A percentile compares a stretch with the other conserved stretches of the same genome.
Evolutionary conservation across 1,284 basidiomycete species (phyloP).

Genomic region (Cutaneotrichosporon daszewskae): DNA sequence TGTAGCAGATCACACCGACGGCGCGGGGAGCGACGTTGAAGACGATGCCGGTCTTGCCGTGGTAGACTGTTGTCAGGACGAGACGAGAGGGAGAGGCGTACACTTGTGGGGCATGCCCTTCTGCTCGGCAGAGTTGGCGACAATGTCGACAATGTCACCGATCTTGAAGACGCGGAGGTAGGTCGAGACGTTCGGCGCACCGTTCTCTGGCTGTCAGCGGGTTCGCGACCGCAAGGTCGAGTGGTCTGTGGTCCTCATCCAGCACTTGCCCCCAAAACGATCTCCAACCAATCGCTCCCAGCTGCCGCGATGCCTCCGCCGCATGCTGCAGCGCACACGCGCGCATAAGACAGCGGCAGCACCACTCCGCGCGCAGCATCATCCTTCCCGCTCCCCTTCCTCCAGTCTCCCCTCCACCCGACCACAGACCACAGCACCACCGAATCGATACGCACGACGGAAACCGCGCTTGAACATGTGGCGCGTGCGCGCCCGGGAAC

Average conservation of each 20-base stretch:
- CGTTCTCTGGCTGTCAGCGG: conserved; percentile 62
- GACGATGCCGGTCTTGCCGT: conserved; percentile 77
- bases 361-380: too few relatives aligned
- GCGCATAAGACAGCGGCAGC: too few relatives aligned
- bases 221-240: neutral
- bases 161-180: conserved; percentile 89
- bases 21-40: conserved; percentile 96
- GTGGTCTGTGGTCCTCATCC: too few relatives aligned
- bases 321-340: too few relatives aligned
- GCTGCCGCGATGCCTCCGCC: too few relatives aligned
- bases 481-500: conserved; percentile 99
- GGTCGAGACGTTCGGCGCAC: conserved; percentile 84
- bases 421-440: neutral
- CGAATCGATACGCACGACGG: conserved; percentile 62
- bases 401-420: neutral
- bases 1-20: conserved; percentile 97
- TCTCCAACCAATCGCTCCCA: too few relatives aligned
- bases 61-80: conserved; percentile 39
- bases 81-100: conserved; percentile 17
- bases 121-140: conserved; percentile 97
- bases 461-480: conserved; percentile 98
- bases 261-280: too few relatives aligned
- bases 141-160: conserved; percentile 99
- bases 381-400: conserved; percentile 6
- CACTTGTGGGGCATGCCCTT: conserved; percentile 99